phyloP scores from a whole-genome alignment of 805 yeast genomes.

The Sugiyamaella smithiae region DNA sequence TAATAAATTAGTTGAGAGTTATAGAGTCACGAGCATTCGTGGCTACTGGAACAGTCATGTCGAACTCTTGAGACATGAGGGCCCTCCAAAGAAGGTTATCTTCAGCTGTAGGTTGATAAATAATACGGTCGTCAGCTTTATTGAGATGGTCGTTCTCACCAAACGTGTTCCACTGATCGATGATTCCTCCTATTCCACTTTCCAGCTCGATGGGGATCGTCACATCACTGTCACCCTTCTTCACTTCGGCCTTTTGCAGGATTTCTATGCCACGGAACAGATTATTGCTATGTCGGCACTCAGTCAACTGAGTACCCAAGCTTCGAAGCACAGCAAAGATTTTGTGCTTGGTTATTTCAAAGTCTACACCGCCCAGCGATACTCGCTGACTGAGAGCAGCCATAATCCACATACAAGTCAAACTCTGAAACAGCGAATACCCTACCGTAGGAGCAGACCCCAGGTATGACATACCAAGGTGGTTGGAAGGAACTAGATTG shows the following conservation, averaged over 20 bases:
- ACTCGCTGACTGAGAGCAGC: background rate
- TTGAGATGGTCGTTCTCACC: background rate
- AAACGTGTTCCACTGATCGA: background rate
- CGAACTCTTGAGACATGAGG: background rate
- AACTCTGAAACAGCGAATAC: conserved; percentile 2
- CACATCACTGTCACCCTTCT: background rate
- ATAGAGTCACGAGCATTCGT: background rate
- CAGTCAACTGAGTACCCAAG: background rate
- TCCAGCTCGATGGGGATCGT: conserved; percentile 7
- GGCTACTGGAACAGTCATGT: background rate
- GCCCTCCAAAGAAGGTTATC: background rate
- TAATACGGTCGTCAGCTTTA: background rate
- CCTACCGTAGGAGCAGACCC: conserved; percentile 5
- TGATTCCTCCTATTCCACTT: conserved; percentile 5
- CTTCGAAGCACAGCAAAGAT: background rate
- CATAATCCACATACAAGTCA: conserved; percentile 9
- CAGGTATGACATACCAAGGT: conserved; percentile 4
- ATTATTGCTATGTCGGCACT: conserved; percentile 3
- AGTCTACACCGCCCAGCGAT: background rate
- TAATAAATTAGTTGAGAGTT: background rate
- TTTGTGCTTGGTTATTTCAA: background rate
- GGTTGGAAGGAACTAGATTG: background rate
- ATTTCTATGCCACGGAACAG: conserved; percentile 7
- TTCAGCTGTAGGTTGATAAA: background rate
- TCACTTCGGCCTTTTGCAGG: background rate